Percentiles rank a stretch among this genome's conserved stretches.
These are phyloP conservation scores for Helotiales sp. DNA, from an alignment of 2,329 filamentous ascomycete genomes.

Conservation along the genomic window DNA sequence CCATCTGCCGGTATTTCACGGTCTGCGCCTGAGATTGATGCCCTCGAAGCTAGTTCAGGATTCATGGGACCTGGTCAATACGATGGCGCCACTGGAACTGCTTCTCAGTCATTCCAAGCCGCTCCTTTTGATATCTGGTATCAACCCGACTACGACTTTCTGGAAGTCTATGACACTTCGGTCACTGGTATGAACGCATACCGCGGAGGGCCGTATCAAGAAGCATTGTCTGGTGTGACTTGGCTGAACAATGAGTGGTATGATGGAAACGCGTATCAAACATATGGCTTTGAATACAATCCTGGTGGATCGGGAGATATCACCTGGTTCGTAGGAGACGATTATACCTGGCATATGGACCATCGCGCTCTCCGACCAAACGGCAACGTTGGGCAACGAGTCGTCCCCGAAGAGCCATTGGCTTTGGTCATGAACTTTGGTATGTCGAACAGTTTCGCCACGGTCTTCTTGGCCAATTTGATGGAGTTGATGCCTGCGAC, in stretches of 20 bases:
- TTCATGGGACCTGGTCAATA: constrained; percentile 41
- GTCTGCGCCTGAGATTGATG: constrained; percentile 71
- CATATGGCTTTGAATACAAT: constrained; percentile 62
- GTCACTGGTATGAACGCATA: constrained; percentile 60
- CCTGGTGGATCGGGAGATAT: constrained; percentile 61
- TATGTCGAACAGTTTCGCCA: constrained; percentile 66
- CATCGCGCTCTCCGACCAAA: constrained; percentile 62
- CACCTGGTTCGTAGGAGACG: constrained; percentile 67
- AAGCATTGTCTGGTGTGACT: constrained; percentile 61
- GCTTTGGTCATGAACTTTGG: constrained; percentile 68
- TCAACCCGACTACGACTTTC: constrained; percentile 63
- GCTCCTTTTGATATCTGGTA: constrained; percentile 73
- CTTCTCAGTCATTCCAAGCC: constrained; percentile 66
- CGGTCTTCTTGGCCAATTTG: constrained; percentile 58
- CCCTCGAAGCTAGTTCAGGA: constrained; percentile 62
- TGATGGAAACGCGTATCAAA: constrained; percentile 62
- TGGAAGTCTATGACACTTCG: constrained; percentile 62
- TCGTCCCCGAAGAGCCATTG: constrained; percentile 68
- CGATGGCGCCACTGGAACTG: constrained; percentile 55
- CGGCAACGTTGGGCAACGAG: constrained; percentile 66
- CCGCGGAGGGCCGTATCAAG: constrained; percentile 61
- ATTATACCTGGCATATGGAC: constrained; percentile 64
- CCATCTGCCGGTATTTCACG: constrained; percentile 64
- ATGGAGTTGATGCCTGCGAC: constrained; percentile 57
- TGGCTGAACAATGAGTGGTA: constrained; percentile 68